phyloP scores from a whole-genome alignment of 2,329 filamentous ascomycete genomes.

The Xylaria sp. region DNA sequence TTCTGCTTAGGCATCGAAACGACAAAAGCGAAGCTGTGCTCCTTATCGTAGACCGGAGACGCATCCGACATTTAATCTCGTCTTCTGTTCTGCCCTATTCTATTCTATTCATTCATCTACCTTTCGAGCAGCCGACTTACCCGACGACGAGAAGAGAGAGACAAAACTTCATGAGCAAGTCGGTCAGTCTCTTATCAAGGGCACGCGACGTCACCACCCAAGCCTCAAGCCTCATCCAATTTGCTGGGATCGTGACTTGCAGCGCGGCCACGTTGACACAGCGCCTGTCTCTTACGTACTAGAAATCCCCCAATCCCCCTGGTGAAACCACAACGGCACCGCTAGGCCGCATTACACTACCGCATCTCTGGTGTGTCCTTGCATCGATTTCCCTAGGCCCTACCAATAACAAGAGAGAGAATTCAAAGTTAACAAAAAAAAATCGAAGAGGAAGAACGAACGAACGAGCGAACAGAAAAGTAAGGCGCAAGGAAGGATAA shows the following conservation, averaged over 20 bases:
- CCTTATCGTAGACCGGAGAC: not conserved
- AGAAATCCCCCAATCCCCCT: conserved; percentile 30
- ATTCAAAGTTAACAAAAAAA: not conserved
- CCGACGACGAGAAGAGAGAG: not conserved
- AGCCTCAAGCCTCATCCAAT: conserved; percentile 33
- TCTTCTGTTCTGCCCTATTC: too few relatives aligned
- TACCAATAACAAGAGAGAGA: not conserved
- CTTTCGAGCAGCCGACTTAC: not conserved
- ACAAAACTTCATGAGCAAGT: not conserved
- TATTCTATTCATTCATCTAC: too few relatives aligned
- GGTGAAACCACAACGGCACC: conserved; percentile 10
- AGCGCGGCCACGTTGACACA: conserved; percentile 26
- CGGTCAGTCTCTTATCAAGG: conserved; percentile 7
- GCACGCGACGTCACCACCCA: conserved; percentile 35
- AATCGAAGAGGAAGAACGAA: not conserved
- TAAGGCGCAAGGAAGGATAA: too few relatives aligned
- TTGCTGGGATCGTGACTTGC: conserved; percentile 34
- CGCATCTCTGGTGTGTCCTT: conserved; percentile 15
- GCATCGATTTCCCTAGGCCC: conserved; percentile 12
- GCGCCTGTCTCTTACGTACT: conserved; percentile 37
- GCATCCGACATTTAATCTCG: not conserved
- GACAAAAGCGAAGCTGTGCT: not conserved
- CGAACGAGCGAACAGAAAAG: not conserved
- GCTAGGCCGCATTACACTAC: conserved; percentile 13
- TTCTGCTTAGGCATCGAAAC: not conserved